phyloP scores from a whole-genome alignment of 2,329 filamentous ascomycete species.

The Herpotrichia juniperi region DNA sequence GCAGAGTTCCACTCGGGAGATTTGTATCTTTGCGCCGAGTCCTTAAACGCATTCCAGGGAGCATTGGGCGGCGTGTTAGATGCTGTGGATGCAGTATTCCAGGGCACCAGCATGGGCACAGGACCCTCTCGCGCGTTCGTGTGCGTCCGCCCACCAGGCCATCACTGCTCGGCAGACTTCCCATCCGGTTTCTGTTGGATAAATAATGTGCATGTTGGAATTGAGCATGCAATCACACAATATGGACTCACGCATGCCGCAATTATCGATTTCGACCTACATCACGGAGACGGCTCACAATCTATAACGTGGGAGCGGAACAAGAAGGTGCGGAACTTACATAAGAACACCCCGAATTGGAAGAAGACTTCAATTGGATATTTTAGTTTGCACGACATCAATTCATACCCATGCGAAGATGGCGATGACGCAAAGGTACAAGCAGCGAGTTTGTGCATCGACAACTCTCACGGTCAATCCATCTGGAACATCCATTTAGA shows the following conservation, averaged over 20 bases:
- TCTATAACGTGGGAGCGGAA: conserved; percentile 93
- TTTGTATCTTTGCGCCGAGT: conserved; percentile 87
- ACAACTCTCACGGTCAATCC: conserved; percentile 90
- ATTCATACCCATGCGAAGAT: conserved; percentile 94
- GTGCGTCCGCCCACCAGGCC: conserved; percentile 88
- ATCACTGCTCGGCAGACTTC: conserved; percentile 88
- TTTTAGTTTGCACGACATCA: conserved; percentile 97
- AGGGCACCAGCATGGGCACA: conserved; percentile 48
- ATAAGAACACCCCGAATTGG: conserved; percentile 74
- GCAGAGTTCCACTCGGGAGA: conserved; percentile 83
- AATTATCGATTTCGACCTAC: conserved; percentile 57
- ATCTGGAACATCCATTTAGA: conserved; percentile 97
- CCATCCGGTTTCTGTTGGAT: conserved; percentile 98
- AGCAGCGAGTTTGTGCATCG: conserved; percentile 91
- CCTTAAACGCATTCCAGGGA: conserved; percentile 84
- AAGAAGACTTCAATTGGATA: conserved; percentile 92
- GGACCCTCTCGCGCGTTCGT: conserved; percentile 83
- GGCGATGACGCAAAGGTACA: conserved; percentile 94
- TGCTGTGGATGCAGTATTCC: conserved; percentile 85
- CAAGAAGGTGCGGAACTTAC: conserved; percentile 64
- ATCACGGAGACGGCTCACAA: conserved; percentile 74
- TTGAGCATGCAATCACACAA: conserved; percentile 80
- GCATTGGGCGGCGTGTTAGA: conserved; percentile 93
- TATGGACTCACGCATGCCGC: conserved; percentile 92
- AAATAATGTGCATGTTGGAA: conserved; percentile 97